Evolutionary conservation across 2,329 filamentous ascomycete species (phyloP), one percentile per base, ranked within the genome.

Genomic region (Trichoderma oligosporum): DNA sequence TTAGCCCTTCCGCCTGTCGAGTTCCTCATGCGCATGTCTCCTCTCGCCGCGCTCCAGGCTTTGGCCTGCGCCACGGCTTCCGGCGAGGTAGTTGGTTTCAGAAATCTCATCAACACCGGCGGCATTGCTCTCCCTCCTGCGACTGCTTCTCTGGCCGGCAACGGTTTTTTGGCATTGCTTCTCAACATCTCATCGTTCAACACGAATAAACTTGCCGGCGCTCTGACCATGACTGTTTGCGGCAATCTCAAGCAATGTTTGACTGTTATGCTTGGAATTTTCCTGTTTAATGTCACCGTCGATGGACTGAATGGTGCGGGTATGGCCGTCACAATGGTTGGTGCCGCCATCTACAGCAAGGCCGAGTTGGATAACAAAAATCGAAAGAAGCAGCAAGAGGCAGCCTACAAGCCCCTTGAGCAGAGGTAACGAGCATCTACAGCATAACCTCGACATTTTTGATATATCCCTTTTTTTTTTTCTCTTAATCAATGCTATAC

Each of bases 1-100:
- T 75, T 85, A 25, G 76, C 78, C 18, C 76, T 85, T 3, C 78
- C 80, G 0, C 78, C 82, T 2, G 74, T 84, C 60, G 83, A 86
- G 65, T 76, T 85, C 16, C 76, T 85, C n/a, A 75, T 82, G 64
- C 78, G 82, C 67, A 82, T 85, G 80, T 83, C 81, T 11, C 83
- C 82, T 1, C 74, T 86, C 7, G 83, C 83, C 9, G 80, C 77
- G 36, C 64, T 78, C 35, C 82, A 84, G 68, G 80, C 80, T 14
- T 63, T 83, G 42, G 65, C 77, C 39, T 82, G 78, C 68, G 78
- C 81, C 18, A 71, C 73, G 53, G 70, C 76, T 27, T 78, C 75
- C 14, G 82, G 82, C 58, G 83, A 86, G 67, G 68, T 82, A 9
- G 61, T 67, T 27, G 70, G 67, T 27, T 76, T 79, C 63, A 67